phyloP scores from a whole-genome alignment of 768 basidiomycete genomes.

The Naganishia vishniacii region DNA sequence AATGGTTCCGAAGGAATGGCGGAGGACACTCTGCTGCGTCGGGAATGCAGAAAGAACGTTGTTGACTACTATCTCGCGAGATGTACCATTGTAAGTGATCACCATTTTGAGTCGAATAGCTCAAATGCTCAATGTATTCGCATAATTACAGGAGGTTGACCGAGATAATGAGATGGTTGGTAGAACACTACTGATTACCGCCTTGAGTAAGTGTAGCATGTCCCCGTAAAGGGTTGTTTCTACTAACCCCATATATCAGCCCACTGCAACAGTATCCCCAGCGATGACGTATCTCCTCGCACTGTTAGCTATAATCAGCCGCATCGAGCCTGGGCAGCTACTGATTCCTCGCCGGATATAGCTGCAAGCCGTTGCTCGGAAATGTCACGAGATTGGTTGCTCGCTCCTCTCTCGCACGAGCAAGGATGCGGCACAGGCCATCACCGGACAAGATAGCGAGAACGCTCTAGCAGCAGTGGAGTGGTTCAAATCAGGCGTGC shows the following conservation, averaged over 20 bases:
- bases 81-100: constrained; percentile 3
- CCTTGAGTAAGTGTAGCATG: neutral
- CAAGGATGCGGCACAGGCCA: neutral
- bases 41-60: neutral
- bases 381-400: constrained; percentile 9
- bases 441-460: neutral
- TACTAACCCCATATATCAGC: neutral
- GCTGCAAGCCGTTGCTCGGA: neutral
- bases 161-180: constrained; percentile 8
- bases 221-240: neutral
- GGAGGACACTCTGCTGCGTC: neutral
- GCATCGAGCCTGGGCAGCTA: neutral
- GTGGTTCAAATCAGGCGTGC: constrained; percentile 10
- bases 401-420: neutral
- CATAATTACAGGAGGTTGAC: neutral
- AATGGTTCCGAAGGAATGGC: neutral
- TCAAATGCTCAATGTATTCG: too few relatives aligned
- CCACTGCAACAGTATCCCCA: neutral
- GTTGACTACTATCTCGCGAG: constrained; percentile 10
- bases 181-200: neutral
- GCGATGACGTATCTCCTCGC: neutral
- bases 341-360: neutral
- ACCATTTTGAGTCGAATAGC: too few relatives aligned
- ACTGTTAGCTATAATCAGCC: neutral
- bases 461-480: constrained; percentile 1